These are phyloP conservation scores for Boletus sensibilis DNA, from an alignment of 768 basidiomycete genomes.

Conservation along the genomic window DNA sequence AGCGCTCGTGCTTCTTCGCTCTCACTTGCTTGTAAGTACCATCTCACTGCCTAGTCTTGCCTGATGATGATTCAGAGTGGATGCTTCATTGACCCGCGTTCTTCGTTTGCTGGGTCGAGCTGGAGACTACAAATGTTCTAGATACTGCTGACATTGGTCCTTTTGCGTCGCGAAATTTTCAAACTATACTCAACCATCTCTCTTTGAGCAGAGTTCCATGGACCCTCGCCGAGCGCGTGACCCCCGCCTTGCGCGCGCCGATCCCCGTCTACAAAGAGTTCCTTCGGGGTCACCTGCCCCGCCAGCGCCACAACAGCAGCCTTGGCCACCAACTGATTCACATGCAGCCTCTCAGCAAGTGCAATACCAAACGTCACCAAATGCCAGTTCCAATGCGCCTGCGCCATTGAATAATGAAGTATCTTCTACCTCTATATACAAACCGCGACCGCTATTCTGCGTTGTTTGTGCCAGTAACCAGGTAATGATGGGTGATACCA, in stretches of 20 bases:
- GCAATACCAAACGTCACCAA: slow-evolving; percentile 17
- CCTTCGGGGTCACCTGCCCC: slow-evolving; percentile 39
- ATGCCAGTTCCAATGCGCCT: slow-evolving; percentile 1
- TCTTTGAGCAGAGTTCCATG: slow-evolving; percentile 41
- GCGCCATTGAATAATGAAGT: slow-evolving; percentile 2
- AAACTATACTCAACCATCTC: slow-evolving; percentile 16
- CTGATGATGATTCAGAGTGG: slow-evolving; percentile 96
- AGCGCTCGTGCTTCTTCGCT: background rate
- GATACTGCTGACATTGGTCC: slow-evolving; percentile 84
- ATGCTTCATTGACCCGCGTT: slow-evolving; percentile 71
- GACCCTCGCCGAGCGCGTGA: slow-evolving; percentile 81
- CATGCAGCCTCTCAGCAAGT: slow-evolving; percentile 14
- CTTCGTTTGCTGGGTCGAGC: slow-evolving; percentile 52
- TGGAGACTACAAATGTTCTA: slow-evolving; percentile 82
- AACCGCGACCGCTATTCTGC: slow-evolving; percentile 83
- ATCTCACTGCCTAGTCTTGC: slow-evolving; percentile 2
- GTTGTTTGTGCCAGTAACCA: slow-evolving; percentile 99
- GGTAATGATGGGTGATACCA: slow-evolving; percentile 40
- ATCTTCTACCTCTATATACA: slow-evolving; percentile 40
- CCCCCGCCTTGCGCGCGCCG: slow-evolving; percentile 70
- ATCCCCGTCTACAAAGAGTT: slow-evolving; percentile 60
- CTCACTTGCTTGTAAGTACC: slow-evolving; percentile 21
- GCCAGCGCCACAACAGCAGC: slow-evolving; percentile 23
- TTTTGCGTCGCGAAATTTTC: slow-evolving; percentile 16
- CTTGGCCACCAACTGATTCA: slow-evolving; percentile 24